A percentile compares a stretch with the other conserved stretches of the same genome.
Conservation (phyloP, 129 eudicot species). For the Flaveria brownii region DNA sequence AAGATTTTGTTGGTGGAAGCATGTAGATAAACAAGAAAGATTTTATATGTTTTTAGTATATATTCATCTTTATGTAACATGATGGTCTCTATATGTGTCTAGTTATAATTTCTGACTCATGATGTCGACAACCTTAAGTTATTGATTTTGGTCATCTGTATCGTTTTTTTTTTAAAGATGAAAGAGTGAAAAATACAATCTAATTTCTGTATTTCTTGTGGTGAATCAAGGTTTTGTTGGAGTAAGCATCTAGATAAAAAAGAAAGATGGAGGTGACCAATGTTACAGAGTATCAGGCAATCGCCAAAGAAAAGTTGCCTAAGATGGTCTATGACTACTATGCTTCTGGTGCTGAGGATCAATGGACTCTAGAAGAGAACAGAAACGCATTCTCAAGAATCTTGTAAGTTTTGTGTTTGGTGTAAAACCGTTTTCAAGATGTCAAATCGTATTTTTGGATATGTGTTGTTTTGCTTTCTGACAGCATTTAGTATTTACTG, state of each 20-base stretch:
- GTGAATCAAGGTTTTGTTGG: conserved; percentile 31
- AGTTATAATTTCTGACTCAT: too few species aligned
- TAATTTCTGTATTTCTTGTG: conserved; percentile 12
- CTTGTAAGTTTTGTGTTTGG: conserved; percentile 46
- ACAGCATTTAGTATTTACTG: background rate
- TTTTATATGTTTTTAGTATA: conserved; percentile 3
- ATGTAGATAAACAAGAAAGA: conserved; percentile 20
- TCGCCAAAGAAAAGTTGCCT: conserved; percentile 90
- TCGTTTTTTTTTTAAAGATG: background rate
- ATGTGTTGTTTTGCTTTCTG: conserved; percentile 5
- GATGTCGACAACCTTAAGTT: too few species aligned
- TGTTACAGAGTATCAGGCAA: conserved; percentile 79
- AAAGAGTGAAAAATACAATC: conserved; percentile 7
- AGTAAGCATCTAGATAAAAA: conserved; percentile 19
- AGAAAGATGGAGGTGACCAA: conserved; percentile 71
- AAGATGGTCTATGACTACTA: conserved; percentile 92
- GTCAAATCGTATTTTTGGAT: background rate
- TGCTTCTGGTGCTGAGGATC: conserved; percentile 97
- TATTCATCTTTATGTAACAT: too few species aligned
- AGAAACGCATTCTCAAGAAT: conserved; percentile 87
- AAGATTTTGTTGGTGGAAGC: conserved; percentile 22
- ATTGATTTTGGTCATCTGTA: background rate
- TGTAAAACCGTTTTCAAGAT: background rate
- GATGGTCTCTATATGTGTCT: too few species aligned
- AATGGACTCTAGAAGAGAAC: conserved; percentile 93